phyloP scores from a whole-genome alignment of 2,329 filamentous ascomycete species.

The Scytalidium lignicola region DNA sequence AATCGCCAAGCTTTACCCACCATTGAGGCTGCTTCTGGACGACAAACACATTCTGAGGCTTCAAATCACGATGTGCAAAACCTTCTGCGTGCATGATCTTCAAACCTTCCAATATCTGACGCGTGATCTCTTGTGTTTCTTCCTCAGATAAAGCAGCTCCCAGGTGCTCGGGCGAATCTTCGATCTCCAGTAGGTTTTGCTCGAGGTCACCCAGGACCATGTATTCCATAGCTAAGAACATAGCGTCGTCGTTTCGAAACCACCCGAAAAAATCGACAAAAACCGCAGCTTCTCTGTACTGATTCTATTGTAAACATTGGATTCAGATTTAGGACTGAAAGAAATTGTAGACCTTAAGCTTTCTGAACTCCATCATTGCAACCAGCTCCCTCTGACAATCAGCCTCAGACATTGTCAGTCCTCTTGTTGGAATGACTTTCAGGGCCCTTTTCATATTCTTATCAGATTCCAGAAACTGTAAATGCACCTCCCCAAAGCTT shows the following conservation, averaged over 20 bases:
- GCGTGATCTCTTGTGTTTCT: conserved; percentile 7
- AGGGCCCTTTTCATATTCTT: neutral
- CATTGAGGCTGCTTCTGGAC: neutral
- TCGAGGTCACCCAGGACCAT: conserved; percentile 6
- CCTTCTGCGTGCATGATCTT: conserved; percentile 13
- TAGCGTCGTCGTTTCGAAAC: conserved; percentile 5
- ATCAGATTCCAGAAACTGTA: neutral
- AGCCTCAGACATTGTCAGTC: neutral
- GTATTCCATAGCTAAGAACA: conserved; percentile 15
- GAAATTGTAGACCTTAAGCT: neutral
- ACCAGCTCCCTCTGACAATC: neutral
- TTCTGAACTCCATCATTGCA: neutral
- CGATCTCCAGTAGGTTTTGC: conserved; percentile 3
- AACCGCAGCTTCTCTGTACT: conserved; percentile 1
- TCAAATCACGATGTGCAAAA: conserved; percentile 14
- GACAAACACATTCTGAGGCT: conserved; percentile 7
- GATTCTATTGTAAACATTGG: neutral
- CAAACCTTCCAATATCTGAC: conserved; percentile 11
- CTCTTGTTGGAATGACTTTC: neutral
- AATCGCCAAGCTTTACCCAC: conserved; percentile 14
- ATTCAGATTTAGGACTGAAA: neutral
- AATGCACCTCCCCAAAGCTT: neutral
- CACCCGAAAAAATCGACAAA: conserved; percentile 15
- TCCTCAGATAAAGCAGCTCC: neutral
- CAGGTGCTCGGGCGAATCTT: too few species aligned